Evolutionary conservation across 495 filamentous ascomycete genomes (phyloP).

Genomic region (Hapsidospora chrysogenum): DNA sequence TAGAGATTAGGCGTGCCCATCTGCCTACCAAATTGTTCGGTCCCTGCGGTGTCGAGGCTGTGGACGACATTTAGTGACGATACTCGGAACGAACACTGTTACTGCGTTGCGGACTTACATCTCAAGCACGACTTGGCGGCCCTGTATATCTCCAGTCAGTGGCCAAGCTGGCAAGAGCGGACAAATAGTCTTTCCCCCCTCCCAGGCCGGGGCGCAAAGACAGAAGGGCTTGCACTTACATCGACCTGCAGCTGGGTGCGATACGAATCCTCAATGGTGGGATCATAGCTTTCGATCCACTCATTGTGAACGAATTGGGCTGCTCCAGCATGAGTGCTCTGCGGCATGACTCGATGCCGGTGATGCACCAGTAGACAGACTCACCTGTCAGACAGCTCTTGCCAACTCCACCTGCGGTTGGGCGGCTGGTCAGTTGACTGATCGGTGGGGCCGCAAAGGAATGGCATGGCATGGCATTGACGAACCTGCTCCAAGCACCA

Average conservation of each 20-base stretch:
- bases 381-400: conserved; percentile 96
- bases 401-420: conserved; percentile 69
- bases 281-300: conserved; percentile 98
- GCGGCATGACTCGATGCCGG: conserved; percentile 10
- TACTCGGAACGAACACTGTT: background rate
- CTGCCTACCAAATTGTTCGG: conserved; percentile 89
- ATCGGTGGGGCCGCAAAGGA: background rate
- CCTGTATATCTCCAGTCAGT: conserved; percentile 29
- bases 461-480: background rate
- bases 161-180: conserved; percentile 1
- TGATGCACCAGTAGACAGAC: conserved; percentile 10
- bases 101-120: conserved; percentile 52
- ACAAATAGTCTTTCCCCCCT: too few species aligned
- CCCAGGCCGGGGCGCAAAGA: background rate
- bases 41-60: conserved; percentile 90
- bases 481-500: conserved; percentile 76
- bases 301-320: conserved; percentile 99
- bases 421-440: conserved; percentile 9
- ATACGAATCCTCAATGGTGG: conserved; percentile 95
- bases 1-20: conserved; percentile 1
- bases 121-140: conserved; percentile 88
- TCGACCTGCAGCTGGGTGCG: conserved; percentile 88
- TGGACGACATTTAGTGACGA: conserved; percentile 10
- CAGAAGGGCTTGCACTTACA: conserved; percentile 34
- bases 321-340: conserved; percentile 22